Evolutionary conservation across 2,329 filamentous ascomycete genomes (phyloP), one percentile per base, ranked within the genome.

Genomic region (Diaporthe caulivora): DNA sequence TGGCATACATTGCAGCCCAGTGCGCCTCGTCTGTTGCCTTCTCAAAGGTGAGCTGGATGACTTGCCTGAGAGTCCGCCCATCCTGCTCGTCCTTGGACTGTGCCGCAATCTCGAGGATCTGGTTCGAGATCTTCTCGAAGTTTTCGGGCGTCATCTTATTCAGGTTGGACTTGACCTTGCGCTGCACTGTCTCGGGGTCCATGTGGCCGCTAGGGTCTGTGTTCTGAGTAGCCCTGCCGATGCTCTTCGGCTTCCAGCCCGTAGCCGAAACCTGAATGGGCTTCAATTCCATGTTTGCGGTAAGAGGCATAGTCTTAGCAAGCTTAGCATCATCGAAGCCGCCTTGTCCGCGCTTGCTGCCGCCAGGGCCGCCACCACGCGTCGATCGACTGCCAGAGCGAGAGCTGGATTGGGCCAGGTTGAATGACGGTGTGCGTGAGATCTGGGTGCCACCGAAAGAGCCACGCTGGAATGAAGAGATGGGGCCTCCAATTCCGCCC

Each of bases 121-220:
- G 95, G 76, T 95, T 94, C 9, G 97, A 91, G 78, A 99, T 98
- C 86, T 93, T 95, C 82, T 98, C 95, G 80, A 99, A 99, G 82
- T 98, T 99, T 86, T 99, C 97, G 0, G 97, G 97, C 0, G 97
- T 98, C 97, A 99, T 98, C 93, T 99, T 99, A 92, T 99, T 99
- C 80, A 99, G 88, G 75, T 94, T 94, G 76, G 95, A 93, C 92
- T 99, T 99, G 82, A 99, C 97, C 92, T 99, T 99, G 78, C 96
- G 93, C 87, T 99, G 97, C 73, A 99, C 97, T 87, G 97, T 91
- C 79, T 96, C 94, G 31, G 97, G 96, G 77, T 97, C 91, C 86
- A 98, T 90, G 79, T 94, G 89, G 67, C 86, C 86, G 77, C 83
- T 84, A 21, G 29, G n/a, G 0, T 69, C 67, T 29, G 58, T n/a